A percentile compares a stretch with the other conserved stretches of the same genome.
These are phyloP conservation scores for Mimosa pudica DNA, from an alignment of 306 rosid genomes.

Conservation along the genomic window DNA sequence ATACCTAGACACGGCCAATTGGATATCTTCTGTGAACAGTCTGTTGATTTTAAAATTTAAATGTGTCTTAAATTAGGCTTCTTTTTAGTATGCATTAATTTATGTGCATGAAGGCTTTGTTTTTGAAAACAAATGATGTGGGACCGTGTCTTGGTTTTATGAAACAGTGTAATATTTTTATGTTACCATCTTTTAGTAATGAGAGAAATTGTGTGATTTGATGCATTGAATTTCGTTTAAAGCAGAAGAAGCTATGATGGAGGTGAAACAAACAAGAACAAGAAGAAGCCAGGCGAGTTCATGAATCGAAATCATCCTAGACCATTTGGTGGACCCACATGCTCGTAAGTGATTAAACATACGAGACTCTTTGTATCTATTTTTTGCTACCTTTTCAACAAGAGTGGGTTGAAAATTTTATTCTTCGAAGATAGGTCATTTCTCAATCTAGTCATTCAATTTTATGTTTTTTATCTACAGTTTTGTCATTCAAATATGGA, in stretches of 20 bases:
- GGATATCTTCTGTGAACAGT: not conserved
- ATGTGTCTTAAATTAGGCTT: not conserved
- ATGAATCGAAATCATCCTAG: conserved; percentile 45
- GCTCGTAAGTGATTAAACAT: conserved; percentile 76
- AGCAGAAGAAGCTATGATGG: conserved; percentile 64
- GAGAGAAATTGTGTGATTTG: not conserved
- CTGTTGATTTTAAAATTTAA: not conserved
- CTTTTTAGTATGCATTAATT: not conserved
- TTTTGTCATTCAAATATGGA: not conserved
- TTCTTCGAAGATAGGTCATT: not conserved
- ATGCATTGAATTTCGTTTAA: not conserved
- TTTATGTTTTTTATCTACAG: too few species aligned
- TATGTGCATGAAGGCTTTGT: not conserved
- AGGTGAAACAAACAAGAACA: conserved; percentile 39
- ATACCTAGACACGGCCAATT: not conserved
- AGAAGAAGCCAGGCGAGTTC: conserved; percentile 47
- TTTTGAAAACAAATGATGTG: not conserved
- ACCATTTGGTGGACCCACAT: conserved; percentile 66
- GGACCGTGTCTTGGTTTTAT: not conserved
- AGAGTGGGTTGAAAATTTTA: not conserved
- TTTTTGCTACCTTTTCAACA: conserved; percentile 32
- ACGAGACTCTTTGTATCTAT: conserved; percentile 2
- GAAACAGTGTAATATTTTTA: not conserved
- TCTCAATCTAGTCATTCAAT: not conserved
- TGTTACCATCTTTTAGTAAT: not conserved